These are phyloP conservation scores for Naganishia kalamii DNA, from an alignment of 768 basidiomycete species.

Conservation along the genomic window DNA sequence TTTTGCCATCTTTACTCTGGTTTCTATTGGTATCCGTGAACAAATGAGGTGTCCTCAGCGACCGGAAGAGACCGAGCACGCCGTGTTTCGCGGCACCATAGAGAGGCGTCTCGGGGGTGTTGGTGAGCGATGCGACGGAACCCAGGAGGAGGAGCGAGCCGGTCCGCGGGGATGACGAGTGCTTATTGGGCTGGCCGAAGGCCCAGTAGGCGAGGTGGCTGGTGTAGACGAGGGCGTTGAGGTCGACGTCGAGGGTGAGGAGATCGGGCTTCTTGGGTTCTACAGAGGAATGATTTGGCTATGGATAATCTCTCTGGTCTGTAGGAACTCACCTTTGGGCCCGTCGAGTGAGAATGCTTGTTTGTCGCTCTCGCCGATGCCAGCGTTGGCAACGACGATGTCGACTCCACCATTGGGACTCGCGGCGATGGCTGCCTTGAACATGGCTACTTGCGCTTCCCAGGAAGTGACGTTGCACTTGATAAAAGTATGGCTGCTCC, in stretches of 20 bases:
- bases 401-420: slow-evolving; percentile 15
- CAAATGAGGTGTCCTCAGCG: slow-evolving; percentile 4
- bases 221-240: slow-evolving; percentile 22
- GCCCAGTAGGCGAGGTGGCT: slow-evolving; percentile 23
- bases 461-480: slow-evolving; percentile 22
- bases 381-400: slow-evolving; percentile 25
- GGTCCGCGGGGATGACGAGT: slow-evolving; percentile 3
- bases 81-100: slow-evolving; percentile 23
- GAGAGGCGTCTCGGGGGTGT: slow-evolving; percentile 18
- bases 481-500: slow-evolving; percentile 17
- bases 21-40: slow-evolving; percentile 11
- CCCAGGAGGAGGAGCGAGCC: slow-evolving; percentile 21
- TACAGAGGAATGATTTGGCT: not conserved
- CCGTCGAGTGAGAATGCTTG: slow-evolving; percentile 2
- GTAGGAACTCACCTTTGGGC: not conserved
- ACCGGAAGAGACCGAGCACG: slow-evolving; percentile 24
- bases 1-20: slow-evolving; percentile 5
- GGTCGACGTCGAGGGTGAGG: slow-evolving; percentile 21
- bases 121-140: slow-evolving; percentile 19
- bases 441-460: slow-evolving; percentile 20
- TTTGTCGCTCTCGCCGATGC: slow-evolving; percentile 20
- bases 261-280: slow-evolving; percentile 21
- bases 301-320: not conserved
- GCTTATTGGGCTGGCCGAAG: slow-evolving; percentile 10
- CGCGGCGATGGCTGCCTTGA: slow-evolving; percentile 15